Conservation (phyloP, 2,329 filamentous ascomycete genomes). For the Aspergillus neotritici region DNA sequence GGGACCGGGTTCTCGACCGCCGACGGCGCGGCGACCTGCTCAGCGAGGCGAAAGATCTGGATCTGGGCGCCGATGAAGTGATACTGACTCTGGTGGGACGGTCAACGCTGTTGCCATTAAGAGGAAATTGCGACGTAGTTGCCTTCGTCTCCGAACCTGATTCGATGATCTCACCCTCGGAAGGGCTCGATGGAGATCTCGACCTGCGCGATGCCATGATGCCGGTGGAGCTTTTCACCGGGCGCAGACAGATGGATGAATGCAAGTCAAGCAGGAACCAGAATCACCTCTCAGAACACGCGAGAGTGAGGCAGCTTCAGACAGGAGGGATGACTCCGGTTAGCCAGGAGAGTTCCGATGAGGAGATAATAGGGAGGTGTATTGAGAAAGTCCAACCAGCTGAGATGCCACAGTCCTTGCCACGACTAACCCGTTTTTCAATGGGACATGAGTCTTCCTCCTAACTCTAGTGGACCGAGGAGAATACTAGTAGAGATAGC, state of each 20-base stretch:
- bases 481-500: background rate
- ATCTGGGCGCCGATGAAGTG: slow-evolving; percentile 43
- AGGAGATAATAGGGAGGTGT: slow-evolving; percentile 22
- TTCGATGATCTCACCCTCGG: slow-evolving; percentile 83
- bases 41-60: slow-evolving; percentile 48
- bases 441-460: slow-evolving; percentile 8
- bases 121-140: slow-evolving; percentile 71
- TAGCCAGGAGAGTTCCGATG: slow-evolving; percentile 31
- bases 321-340: slow-evolving; percentile 21
- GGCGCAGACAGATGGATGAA: background rate
- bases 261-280: background rate
- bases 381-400: slow-evolving; percentile 42
- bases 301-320: slow-evolving; percentile 21
- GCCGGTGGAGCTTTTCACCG: background rate
- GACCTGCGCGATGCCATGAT: slow-evolving; percentile 47
- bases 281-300: background rate
- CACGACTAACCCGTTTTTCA: slow-evolving; percentile 14
- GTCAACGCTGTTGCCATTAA: slow-evolving; percentile 83
- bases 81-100: slow-evolving; percentile 73
- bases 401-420: slow-evolving; percentile 28
- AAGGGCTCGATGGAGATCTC: slow-evolving; percentile 59
- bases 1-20: slow-evolving; percentile 43
- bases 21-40: slow-evolving; percentile 54
- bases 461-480: too few species aligned
- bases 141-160: slow-evolving; percentile 69